These are phyloP conservation scores for Sungouiella blattae DNA, from an alignment of 805 yeast species.

Conservation along the genomic window DNA sequence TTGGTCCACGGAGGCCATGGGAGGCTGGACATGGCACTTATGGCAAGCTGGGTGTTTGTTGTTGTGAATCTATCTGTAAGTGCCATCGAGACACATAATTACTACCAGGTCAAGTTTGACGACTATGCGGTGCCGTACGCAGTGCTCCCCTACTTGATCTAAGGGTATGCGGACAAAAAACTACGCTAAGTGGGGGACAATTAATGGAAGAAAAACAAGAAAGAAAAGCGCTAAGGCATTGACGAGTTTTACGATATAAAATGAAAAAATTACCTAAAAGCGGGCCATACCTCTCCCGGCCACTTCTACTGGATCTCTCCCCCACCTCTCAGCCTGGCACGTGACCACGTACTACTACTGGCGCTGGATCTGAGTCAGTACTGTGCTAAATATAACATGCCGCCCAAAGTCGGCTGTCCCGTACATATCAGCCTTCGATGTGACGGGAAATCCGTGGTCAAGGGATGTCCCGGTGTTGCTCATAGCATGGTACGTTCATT, in stretches of 20 bases:
- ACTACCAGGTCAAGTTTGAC: conserved; percentile 36
- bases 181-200: too few species aligned
- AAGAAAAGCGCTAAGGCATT: too few species aligned
- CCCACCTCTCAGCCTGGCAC: not conserved
- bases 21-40: conserved; percentile 19
- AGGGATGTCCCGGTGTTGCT: conserved; percentile 70
- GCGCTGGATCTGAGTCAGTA: too few species aligned
- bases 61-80: conserved; percentile 51
- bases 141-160: conserved; percentile 37
- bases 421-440: conserved; percentile 43
- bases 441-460: conserved; percentile 48
- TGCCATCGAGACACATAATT: conserved; percentile 49
- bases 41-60: conserved; percentile 31
- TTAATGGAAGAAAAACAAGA: too few species aligned
- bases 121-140: conserved; percentile 26
- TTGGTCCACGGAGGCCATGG: conserved; percentile 7
- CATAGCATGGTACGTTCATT: conserved; percentile 37
- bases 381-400: conserved; percentile 6
- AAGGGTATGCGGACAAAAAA: too few species aligned
- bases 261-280: too few species aligned
- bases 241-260: too few species aligned
- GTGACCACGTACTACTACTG: too few species aligned
- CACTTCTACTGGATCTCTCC: too few species aligned
- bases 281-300: too few species aligned
- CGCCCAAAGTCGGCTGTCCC: conserved; percentile 20